A percentile compares a stretch with the other conserved stretches of the same genome.
Conservation (phyloP, 805 yeast species). For the Starmera dryadoides region DNA sequence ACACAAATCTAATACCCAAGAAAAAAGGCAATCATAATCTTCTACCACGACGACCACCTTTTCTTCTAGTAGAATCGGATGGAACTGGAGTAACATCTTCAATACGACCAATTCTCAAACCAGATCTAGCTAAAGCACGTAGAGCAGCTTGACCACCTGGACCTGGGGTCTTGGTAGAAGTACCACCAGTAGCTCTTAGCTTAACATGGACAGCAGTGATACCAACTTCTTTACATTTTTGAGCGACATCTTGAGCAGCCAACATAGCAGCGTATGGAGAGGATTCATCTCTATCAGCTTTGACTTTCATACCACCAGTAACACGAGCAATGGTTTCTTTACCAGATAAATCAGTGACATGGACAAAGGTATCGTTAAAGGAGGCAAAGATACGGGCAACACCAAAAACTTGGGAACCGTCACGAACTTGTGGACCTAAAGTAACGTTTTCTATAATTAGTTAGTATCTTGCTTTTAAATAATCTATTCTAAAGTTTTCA, state of each 20-base stretch:
- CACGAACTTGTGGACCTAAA: conserved; percentile 86
- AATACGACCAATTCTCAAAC: conserved; percentile 99
- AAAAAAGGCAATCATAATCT: conserved; percentile 56
- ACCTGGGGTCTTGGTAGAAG: conserved; percentile 99
- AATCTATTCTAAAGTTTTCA: neutral
- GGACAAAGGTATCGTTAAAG: conserved; percentile 99
- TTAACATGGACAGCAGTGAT: conserved; percentile 99
- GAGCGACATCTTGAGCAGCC: conserved; percentile 99
- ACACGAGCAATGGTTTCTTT: conserved; percentile 99
- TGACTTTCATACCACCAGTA: conserved; percentile 99
- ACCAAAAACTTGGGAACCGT: conserved; percentile 98
- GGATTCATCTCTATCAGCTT: conserved; percentile 99
- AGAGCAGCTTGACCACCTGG: conserved; percentile 99
- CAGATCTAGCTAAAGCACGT: conserved; percentile 99
- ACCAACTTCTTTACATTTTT: conserved; percentile 98
- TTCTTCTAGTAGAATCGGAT: conserved; percentile 99
- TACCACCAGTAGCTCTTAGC: conserved; percentile 99
- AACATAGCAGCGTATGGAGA: conserved; percentile 99
- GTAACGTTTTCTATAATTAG: conserved; percentile 42
- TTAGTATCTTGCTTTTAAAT: conserved; percentile 17
- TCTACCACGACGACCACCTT: conserved; percentile 99
- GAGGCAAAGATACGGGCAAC: conserved; percentile 99
- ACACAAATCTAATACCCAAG: too few relatives aligned
- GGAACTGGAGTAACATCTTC: conserved; percentile 99
- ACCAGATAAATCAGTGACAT: conserved; percentile 98